Conservation (phyloP, 306 rosid genomes). For the Abrus precatorius region DNA sequence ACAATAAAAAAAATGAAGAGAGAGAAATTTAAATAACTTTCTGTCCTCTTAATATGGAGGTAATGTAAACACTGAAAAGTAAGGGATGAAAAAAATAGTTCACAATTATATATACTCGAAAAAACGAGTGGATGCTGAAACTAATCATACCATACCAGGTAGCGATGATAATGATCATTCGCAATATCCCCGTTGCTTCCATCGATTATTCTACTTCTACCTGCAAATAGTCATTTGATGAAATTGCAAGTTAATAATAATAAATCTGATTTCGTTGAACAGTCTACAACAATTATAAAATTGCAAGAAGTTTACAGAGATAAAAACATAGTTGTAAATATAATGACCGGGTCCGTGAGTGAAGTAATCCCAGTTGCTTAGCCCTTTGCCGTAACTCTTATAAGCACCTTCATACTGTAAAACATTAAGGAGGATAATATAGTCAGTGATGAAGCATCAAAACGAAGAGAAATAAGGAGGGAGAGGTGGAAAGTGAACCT, state of each 20-base stretch:
- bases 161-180: constrained; percentile 49
- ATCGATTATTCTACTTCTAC: constrained; percentile 25
- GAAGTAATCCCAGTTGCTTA: constrained; percentile 73
- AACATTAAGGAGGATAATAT: not conserved
- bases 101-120: no score
- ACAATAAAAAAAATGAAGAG: no score
- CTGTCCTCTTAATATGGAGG: no score
- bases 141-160: not conserved
- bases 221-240: not conserved
- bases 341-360: constrained; percentile 63
- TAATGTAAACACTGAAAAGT: not conserved
- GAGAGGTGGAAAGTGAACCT: constrained; percentile 47
- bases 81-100: not conserved
- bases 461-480: not conserved
- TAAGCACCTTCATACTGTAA: constrained; percentile 77
- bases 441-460: not conserved
- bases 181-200: constrained; percentile 53
- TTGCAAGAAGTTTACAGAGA: not conserved
- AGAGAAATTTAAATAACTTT: no score
- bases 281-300: not conserved
- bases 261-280: not conserved
- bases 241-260: not conserved
- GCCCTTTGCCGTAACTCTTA: constrained; percentile 72
- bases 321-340: not conserved
- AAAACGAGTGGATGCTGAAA: no score